Percentiles rank a stretch among this genome's conserved stretches.
These are phyloP conservation scores for Theobroma grandiflorum DNA, from an alignment of 441 rosid species.

Conservation along the genomic window DNA sequence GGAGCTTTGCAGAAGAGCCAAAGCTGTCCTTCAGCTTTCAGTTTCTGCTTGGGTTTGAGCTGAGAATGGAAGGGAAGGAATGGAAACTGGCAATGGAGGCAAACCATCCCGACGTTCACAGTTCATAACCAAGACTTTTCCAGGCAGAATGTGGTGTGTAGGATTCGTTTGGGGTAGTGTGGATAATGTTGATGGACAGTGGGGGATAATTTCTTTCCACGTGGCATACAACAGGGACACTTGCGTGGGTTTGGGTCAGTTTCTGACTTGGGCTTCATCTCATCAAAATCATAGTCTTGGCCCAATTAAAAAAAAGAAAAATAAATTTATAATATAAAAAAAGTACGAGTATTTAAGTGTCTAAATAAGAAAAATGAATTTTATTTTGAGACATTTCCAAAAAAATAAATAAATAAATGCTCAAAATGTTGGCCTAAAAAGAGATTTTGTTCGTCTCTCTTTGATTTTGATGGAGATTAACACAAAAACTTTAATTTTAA, in stretches of 20 bases:
- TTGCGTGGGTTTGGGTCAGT: neutral
- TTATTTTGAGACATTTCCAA: too few species aligned
- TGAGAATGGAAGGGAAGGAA: neutral
- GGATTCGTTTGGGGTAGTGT: too few species aligned
- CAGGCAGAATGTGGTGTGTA: neutral
- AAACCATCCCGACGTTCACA: neutral
- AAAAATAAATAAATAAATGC: too few species aligned
- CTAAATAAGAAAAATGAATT: too few species aligned
- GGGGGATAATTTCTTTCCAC: neutral
- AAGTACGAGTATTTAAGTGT: too few species aligned
- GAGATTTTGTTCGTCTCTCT: too few species aligned
- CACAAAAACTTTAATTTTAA: too few species aligned
- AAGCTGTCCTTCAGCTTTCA: neutral
- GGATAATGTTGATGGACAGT: neutral
- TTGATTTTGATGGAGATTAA: too few species aligned
- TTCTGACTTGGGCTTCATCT: neutral
- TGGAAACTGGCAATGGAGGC: slow-evolving; percentile 6
- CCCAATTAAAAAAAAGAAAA: neutral
- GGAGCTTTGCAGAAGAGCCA: neutral
- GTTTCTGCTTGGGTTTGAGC: slow-evolving; percentile 13
- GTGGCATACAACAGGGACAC: neutral
- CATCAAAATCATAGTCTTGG: neutral
- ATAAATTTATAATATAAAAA: too few species aligned
- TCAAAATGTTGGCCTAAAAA: too few species aligned
- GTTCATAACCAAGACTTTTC: neutral